Evolutionary conservation across 148 eudicot species (phyloP).

Genomic region (Cornus controversa): DNA sequence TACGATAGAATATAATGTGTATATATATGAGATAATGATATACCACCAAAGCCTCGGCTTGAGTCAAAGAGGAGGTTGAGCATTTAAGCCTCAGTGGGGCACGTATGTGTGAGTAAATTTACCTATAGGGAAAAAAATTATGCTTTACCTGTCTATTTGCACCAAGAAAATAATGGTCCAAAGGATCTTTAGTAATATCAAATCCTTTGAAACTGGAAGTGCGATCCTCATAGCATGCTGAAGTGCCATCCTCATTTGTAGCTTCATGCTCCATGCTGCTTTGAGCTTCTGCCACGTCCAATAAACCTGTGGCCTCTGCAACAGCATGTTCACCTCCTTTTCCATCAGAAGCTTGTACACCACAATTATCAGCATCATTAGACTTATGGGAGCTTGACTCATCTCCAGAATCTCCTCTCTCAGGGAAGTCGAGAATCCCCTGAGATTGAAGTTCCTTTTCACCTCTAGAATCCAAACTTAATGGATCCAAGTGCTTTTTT

Average conservation of each 20-base stretch:
- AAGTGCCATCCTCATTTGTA: constrained; percentile 4
- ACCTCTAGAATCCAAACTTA: constrained; percentile 26
- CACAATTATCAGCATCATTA: constrained; percentile 32
- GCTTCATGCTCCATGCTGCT: constrained; percentile 32
- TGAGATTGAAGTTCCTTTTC: constrained; percentile 41
- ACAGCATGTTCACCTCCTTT: constrained; percentile 31
- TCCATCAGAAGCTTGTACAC: constrained; percentile 22
- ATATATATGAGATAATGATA: too few species aligned
- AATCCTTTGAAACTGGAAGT: constrained; percentile 68
- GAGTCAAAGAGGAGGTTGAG: too few species aligned
- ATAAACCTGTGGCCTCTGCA: constrained; percentile 26
- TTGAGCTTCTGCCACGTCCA: constrained; percentile 39
- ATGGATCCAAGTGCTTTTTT: constrained; percentile 39
- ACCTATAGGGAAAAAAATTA: background rate
- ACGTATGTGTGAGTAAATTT: too few species aligned
- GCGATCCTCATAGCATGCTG: constrained; percentile 23
- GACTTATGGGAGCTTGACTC: constrained; percentile 40
- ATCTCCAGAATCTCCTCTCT: constrained; percentile 31
- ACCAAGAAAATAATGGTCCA: constrained; percentile 73
- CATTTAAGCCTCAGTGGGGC: too few species aligned
- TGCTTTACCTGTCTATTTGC: constrained; percentile 53
- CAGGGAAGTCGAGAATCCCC: constrained; percentile 24
- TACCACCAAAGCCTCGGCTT: too few species aligned
- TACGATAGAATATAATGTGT: background rate
- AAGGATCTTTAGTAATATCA: constrained; percentile 84